Percentiles rank a stretch among this genome's conserved stretches.
These are phyloP conservation scores for Blastocystis sp. DNA, from an alignment of 352 stramenopile genomes.

Conservation along the genomic window DNA sequence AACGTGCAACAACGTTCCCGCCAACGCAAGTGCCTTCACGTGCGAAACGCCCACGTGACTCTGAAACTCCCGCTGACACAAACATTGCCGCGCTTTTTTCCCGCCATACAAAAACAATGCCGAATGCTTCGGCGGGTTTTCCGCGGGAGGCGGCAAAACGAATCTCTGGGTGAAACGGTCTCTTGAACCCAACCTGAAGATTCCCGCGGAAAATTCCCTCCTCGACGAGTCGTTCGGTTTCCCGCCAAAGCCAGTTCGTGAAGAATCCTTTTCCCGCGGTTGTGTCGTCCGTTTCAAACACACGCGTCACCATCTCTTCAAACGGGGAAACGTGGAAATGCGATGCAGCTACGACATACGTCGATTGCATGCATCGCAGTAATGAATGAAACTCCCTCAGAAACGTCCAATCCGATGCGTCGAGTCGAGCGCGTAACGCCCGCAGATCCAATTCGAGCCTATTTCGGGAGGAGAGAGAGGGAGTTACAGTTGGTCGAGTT, in stretches of 20 bases:
- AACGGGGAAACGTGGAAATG: neutral
- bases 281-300: neutral
- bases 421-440: neutral
- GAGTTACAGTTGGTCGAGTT: neutral
- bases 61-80: neutral
- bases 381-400: neutral
- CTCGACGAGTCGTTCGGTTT: neutral
- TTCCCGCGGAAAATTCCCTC: neutral
- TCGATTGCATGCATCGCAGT: neutral
- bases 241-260: neutral
- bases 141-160: neutral
- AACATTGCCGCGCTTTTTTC: neutral
- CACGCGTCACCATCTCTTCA: neutral
- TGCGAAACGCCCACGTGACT: neutral
- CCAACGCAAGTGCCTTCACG: neutral
- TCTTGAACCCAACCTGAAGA: neutral
- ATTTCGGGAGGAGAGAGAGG: neutral
- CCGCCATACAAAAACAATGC: neutral
- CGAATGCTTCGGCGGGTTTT: neutral
- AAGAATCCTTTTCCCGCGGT: neutral
- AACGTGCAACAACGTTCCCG: neutral
- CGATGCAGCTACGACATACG: neutral
- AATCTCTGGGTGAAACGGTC: neutral
- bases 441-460: neutral
- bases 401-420: neutral